A percentile compares a stretch with the other conserved stretches of the same genome.
Evolutionary conservation across 1,139 yeast species (phyloP).

Genomic region (Zygoascus meyerae): DNA sequence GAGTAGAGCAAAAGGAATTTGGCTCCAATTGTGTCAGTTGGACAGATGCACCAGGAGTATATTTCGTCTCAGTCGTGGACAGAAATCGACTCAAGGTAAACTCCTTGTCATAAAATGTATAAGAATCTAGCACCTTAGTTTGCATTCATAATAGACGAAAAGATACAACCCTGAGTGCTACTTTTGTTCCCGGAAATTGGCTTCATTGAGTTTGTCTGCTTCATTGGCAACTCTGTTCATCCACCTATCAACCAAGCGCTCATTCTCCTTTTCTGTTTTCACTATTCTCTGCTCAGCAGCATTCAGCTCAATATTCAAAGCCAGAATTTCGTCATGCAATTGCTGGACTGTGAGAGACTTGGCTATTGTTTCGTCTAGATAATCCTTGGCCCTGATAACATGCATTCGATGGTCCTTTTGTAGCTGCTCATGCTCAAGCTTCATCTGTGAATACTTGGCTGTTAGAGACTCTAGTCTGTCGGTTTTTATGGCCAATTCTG

Average conservation of each 20-base stretch:
- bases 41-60: conserved; percentile 82
- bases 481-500: conserved; percentile 19
- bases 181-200: conserved; percentile 29
- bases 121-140: not conserved
- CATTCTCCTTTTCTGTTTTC: conserved; percentile 45
- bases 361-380: conserved; percentile 22
- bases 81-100: conserved; percentile 20
- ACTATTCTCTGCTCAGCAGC: conserved; percentile 46
- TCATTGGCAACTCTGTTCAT: conserved; percentile 51
- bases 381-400: conserved; percentile 17
- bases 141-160: no score
- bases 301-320: conserved; percentile 65
- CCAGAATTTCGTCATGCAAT: conserved; percentile 65
- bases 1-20: conserved; percentile 60
- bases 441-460: conserved; percentile 10
- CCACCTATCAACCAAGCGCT: conserved; percentile 53
- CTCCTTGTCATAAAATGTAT: not conserved
- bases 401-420: conserved; percentile 12
- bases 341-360: conserved; percentile 47
- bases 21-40: conserved; percentile 76
- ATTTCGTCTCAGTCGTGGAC: conserved; percentile 69
- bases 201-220: conserved; percentile 56
- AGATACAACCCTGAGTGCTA: not conserved
- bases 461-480: conserved; percentile 15
- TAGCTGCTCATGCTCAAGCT: conserved; percentile 10